Base-by-base conservation (phyloP, 805 yeast species). In the Lipomyces mesembrius region DNA sequence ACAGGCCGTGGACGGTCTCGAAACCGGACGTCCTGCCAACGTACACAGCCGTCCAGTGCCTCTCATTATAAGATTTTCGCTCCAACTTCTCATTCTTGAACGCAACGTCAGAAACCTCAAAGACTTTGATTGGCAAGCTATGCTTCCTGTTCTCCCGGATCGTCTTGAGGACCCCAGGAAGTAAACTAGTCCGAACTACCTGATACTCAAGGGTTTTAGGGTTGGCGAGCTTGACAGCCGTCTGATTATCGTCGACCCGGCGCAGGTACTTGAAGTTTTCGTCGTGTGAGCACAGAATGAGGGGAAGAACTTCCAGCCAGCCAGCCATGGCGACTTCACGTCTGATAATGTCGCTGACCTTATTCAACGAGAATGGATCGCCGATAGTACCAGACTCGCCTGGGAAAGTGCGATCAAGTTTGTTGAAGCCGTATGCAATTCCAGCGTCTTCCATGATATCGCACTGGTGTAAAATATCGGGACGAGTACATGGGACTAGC, bases 361-460 rank as follows among this genome's bases (percentile, higher is more conserved):
- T 92, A 82, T 95, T 95, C 75, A 96, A 84, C 65, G 97, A 97
- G 77, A 94, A 85, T 55, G 98, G 92, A 63, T 89, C 84, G 29
- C 96, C 97, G 69, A 91, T 88, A 63, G 85, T 83, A 71, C 89
- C 86, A 9, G 97, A 85, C 65, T 88, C 88, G 39, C 91, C 84
- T 72, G 92, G 85, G 75, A 95, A 91, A 61, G 95, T 87, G 80
- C 88, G 91, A 70, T 84, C 85, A 76, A 95, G 84, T 77, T 91
- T 92, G 81, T 93, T 90, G 83, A 89, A 95, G 65, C 99, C 99
- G 77, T 92, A 95, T 37, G 92, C 96, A 76, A 95, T 89, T 59
- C 97, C 99, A 59, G 94, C 97, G 79, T 95, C 99, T 80, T 95
- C 99, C 96, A 95, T 91, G 72, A 95, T 88, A 80, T 95, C 99